Base-by-base conservation (phyloP, 2,329 filamentous ascomycete genomes). In the Chrysoporthe puriensis region DNA sequence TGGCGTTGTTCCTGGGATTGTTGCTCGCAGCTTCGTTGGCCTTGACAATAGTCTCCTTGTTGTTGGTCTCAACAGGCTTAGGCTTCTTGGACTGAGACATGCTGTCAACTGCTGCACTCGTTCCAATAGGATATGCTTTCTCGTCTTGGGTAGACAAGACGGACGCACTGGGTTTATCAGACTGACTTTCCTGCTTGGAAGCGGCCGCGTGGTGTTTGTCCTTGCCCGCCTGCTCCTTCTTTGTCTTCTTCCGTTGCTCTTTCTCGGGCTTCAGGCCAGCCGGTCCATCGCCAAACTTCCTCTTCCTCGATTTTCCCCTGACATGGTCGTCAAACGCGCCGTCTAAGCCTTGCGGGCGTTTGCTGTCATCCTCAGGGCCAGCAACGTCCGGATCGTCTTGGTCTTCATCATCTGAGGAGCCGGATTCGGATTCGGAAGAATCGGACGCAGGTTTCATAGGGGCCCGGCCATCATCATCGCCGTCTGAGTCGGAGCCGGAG, bases 41-140 rank as follows among this genome's bases (percentile, higher is more conserved):
- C 36, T 43, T 54, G 60, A 40, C 50, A 21, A 40, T 18, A 48
- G 43, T 8, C 44, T 11, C 40, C 21, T 67, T 52, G 21, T 36
- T 54, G 62, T 32, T 61, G 26, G 44, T 43, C 7, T 60, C 50
- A 18, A 50, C 13, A 18, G 4, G 57, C 48, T 50, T 32, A 21
- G 57, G 34, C 60, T 61, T 34, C 36, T 63, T 63, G n/a, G 46
- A 56, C 66, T 63, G 62, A 60, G 62, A 64, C 65, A 67, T 65
- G 65, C 32, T 65, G 58, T 48, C 50, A 44, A 58, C 58, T 26
- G 56, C 60, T 44, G 52, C n/a, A 18, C 52, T 14, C 14, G 57
- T 64, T 56, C 63, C 43, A 36, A 61, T 26, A 44, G 56, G 16
- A 11, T 32, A 56, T n/a, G 21, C 26, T 54, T 62, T 52, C 40